phyloP scores from a whole-genome alignment of 805 yeast species.

The Cyberlindnera mycetangii region DNA sequence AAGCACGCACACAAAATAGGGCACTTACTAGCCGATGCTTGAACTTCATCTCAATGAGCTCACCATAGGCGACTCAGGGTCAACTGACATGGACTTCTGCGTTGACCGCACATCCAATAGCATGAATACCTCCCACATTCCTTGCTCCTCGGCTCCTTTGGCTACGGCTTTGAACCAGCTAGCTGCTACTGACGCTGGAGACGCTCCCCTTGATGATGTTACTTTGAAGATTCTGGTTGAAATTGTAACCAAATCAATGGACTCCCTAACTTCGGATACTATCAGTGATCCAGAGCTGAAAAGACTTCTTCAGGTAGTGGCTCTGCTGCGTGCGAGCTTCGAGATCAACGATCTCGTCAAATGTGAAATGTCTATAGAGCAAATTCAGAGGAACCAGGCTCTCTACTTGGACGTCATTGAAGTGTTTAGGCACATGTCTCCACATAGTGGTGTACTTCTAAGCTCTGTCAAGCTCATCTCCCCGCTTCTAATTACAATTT shows the following conservation, averaged over 20 bases:
- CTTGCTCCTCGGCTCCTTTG: not conserved
- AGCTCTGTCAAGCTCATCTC: constrained; percentile 20
- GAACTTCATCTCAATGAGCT: constrained; percentile 2
- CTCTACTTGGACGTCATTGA: constrained; percentile 15
- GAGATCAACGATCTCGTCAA: constrained; percentile 19
- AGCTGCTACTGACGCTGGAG: constrained; percentile 1
- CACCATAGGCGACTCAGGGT: not conserved
- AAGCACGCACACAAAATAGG: too few relatives aligned
- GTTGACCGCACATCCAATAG: not conserved
- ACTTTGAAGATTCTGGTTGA: not conserved
- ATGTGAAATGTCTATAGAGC: constrained; percentile 9
- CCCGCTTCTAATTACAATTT: constrained; percentile 25
- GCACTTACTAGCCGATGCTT: too few relatives aligned
- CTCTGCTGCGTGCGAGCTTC: constrained; percentile 19
- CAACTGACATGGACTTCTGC: not conserved
- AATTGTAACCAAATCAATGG: not conserved
- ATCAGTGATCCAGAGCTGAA: constrained; percentile 3
- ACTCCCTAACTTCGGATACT: not conserved
- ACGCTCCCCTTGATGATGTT: not conserved
- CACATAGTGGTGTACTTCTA: constrained; percentile 9
- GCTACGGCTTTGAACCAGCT: constrained; percentile 14
- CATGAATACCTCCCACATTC: not conserved
- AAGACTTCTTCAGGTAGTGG: constrained; percentile 9
- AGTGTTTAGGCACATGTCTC: constrained; percentile 10
- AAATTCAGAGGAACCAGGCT: constrained; percentile 14